These are phyloP conservation scores for Populus tomentosa DNA, from an alignment of 441 rosid genomes.

Conservation along the genomic window DNA sequence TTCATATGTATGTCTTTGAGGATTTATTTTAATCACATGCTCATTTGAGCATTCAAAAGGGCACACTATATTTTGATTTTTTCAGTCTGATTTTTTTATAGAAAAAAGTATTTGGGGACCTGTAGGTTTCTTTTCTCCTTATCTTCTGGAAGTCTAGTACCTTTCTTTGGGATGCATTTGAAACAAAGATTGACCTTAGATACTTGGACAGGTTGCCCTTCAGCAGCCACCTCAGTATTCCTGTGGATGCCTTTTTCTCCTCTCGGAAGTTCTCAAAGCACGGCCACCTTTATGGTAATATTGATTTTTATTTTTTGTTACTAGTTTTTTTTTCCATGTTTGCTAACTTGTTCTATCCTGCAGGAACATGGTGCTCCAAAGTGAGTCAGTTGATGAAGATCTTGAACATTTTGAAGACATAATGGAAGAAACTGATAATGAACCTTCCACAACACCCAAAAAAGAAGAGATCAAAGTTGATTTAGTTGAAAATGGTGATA, in stretches of 20 bases:
- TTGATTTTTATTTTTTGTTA: neutral
- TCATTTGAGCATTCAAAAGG: neutral
- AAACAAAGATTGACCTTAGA: slow-evolving; percentile 10
- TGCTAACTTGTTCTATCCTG: slow-evolving; percentile 5
- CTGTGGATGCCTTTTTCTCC: slow-evolving; percentile 91
- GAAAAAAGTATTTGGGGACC: neutral
- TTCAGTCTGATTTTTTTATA: neutral
- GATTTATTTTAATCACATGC: neutral
- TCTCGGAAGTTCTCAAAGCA: slow-evolving; percentile 92
- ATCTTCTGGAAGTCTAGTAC: neutral
- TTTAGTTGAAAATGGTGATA: slow-evolving; percentile 22
- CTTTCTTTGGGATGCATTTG: neutral
- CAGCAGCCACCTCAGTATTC: slow-evolving; percentile 96
- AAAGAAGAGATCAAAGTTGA: slow-evolving; percentile 29
- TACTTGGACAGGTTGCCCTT: slow-evolving; percentile 66
- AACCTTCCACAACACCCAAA: slow-evolving; percentile 21
- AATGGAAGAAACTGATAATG: slow-evolving; percentile 58
- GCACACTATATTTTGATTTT: neutral
- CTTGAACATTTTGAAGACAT: slow-evolving; percentile 83
- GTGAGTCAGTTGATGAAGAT: slow-evolving; percentile 73
- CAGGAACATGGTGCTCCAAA: slow-evolving; percentile 84
- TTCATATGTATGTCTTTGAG: neutral
- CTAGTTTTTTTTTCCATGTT: neutral
- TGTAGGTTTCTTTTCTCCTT: neutral
- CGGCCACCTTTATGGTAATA: slow-evolving; percentile 81